Base-by-base conservation (phyloP, 106 monocot genomes). In the Allium cepa region DNA sequence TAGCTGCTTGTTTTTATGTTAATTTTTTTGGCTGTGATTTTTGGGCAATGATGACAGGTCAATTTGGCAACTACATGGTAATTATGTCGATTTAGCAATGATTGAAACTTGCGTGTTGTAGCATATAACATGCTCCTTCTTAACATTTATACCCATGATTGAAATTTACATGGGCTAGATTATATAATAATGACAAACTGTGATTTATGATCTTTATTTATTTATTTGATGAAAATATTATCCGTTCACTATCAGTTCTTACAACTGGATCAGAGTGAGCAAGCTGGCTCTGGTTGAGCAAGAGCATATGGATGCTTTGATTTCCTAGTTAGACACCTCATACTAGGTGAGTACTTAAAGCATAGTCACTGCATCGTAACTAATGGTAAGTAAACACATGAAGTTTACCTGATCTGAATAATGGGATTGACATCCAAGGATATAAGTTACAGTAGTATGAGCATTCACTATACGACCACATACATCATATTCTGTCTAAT, bases 181-280 rank as follows among this genome's bases (percentile, higher is more conserved):
- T 36, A 36, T 4, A 36, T 36, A 36, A 36, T 36, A 36, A 36
- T 36, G 36, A 36, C 36, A 36, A 36, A 36, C 36, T 36, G 36
- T 10, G 15, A 65, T 11, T 16, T 26, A 75, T 10, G 28, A 48
- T 56, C 22, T 51, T 9, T 46, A 28, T 51, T 27, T 66, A 59
- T 17, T 53, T 2, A 1, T 11, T 6, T 53, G 5, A 53, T 53
- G 10, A 8, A 53, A 53, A 53, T 53, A 53, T 53, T 53, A 3
- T 53, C 15, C 1, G 12, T 11, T 53, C 2, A 3, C 5, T 53
- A 6, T 72, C 15, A 28, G 10, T 36, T 27, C 61, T 50, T 82
- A 97, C 88, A 59, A 78, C 68, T 27, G 92, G 96, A 75, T 97
- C 92, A 12, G 92, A 92, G 49, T 56, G 72, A 36, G 88, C 80